A percentile compares a stretch with the other conserved stretches of the same genome.
phyloP scores from a whole-genome alignment of 768 basidiomycete genomes.

The Hygrophorus russula region DNA sequence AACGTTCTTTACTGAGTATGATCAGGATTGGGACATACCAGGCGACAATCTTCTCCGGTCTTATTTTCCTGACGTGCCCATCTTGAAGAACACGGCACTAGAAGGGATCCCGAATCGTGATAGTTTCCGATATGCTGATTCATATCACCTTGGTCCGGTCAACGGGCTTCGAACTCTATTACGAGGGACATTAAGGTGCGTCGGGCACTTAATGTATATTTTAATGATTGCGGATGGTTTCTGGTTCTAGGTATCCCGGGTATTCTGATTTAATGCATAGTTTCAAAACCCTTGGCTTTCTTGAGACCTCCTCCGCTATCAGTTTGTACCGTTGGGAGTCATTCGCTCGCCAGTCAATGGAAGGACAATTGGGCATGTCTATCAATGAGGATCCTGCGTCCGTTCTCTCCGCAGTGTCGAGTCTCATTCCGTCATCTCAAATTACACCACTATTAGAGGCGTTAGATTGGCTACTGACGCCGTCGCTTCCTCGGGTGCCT shows the following conservation, averaged over 20 bases:
- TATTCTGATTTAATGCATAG: slow-evolving; percentile 65
- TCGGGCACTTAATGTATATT: neutral
- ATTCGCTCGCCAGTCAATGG: slow-evolving; percentile 15
- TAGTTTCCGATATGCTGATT: slow-evolving; percentile 56
- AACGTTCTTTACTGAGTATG: neutral
- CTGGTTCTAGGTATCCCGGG: slow-evolving; percentile 59
- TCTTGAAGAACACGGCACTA: slow-evolving; percentile 40
- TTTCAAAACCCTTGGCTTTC: slow-evolving; percentile 60
- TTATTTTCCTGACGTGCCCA: slow-evolving; percentile 56
- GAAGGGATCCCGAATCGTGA: slow-evolving; percentile 86
- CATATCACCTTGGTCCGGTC: slow-evolving; percentile 44
- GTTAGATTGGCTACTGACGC: slow-evolving; percentile 38
- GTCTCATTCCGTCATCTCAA: slow-evolving; percentile 14
- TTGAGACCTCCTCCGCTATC: slow-evolving; percentile 33
- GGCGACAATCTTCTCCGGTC: slow-evolving; percentile 43
- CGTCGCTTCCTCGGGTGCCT: slow-evolving; percentile 33
- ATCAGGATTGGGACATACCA: slow-evolving; percentile 35
- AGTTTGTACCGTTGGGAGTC: slow-evolving; percentile 26
- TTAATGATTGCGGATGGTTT: neutral
- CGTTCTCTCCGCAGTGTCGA: slow-evolving; percentile 10
- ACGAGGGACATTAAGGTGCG: slow-evolving; percentile 75
- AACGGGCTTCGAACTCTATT: slow-evolving; percentile 50
- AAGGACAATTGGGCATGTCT: neutral
- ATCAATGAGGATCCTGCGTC: slow-evolving; percentile 7
- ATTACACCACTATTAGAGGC: slow-evolving; percentile 22